Evolutionary conservation across 2,329 filamentous ascomycete species (phyloP).

Genomic region (Penicillium sp.): DNA sequence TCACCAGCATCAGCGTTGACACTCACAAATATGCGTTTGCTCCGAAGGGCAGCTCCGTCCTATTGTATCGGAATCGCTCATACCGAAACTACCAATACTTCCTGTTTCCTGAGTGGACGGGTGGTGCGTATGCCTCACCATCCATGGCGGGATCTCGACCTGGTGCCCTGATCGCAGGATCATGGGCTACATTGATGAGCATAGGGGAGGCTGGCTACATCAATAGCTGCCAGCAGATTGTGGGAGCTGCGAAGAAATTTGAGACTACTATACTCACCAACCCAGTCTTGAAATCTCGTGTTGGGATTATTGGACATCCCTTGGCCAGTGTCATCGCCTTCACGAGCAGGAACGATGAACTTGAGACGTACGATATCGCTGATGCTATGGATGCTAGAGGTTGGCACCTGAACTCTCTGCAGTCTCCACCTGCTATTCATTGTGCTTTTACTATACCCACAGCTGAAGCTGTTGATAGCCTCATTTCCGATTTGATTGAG

Average conservation of each 20-base stretch:
- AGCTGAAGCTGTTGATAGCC: background rate
- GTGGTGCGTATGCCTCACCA: background rate
- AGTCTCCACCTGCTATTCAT: constrained; percentile 1
- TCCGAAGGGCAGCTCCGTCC: background rate
- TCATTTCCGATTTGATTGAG: background rate
- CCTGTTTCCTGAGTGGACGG: background rate
- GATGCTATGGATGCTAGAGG: constrained; percentile 1
- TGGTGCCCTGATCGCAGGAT: background rate
- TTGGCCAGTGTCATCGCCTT: constrained; percentile 1
- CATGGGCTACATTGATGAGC: background rate
- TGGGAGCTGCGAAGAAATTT: background rate
- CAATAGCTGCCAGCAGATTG: background rate
- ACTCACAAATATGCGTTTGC: background rate
- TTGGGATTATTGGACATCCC: constrained; percentile 1
- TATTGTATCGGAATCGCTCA: background rate
- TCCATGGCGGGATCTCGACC: constrained; percentile 1
- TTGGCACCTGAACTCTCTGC: background rate
- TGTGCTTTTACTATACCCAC: background rate
- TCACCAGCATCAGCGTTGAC: constrained; percentile 4
- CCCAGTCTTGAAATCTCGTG: background rate
- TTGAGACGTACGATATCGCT: constrained; percentile 2
- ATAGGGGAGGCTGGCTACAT: background rate
- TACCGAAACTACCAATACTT: constrained; percentile 2
- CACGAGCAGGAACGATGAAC: background rate
- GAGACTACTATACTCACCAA: background rate